Percentiles rank a stretch among this genome's conserved stretches.
These are phyloP conservation scores for Plectranthus barbatus DNA, from an alignment of 257 asterid genomes.

Conservation along the genomic window DNA sequence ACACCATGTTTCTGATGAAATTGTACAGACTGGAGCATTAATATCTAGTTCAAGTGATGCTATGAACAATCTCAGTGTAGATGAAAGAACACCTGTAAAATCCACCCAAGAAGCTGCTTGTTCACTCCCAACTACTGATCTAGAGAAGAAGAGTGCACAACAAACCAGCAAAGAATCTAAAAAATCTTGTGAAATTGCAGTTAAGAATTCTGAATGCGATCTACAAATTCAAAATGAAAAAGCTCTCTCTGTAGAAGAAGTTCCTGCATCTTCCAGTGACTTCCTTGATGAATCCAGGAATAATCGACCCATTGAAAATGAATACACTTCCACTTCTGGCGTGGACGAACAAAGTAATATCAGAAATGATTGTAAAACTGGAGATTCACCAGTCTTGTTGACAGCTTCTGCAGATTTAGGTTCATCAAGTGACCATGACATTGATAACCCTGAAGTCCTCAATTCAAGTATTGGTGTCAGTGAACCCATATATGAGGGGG, in stretches of 20 bases:
- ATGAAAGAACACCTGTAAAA: conserved; percentile 24
- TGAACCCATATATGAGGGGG: conserved; percentile 91
- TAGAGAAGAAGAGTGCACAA: conserved; percentile 13
- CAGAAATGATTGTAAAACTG: conserved; percentile 23
- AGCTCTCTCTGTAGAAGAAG: conserved; percentile 20
- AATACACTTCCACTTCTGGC: conserved; percentile 25
- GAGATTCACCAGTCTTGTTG: conserved; percentile 26
- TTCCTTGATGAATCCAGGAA: conserved; percentile 18
- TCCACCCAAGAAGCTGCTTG: conserved; percentile 21
- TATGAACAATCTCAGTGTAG: conserved; percentile 13
- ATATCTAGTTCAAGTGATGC: conserved; percentile 11
- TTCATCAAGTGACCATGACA: conserved; percentile 27
- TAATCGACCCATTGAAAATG: conserved; percentile 19
- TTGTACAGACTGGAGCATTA: conserved; percentile 20
- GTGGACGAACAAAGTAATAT: conserved; percentile 20
- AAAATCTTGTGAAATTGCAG: conserved; percentile 4
- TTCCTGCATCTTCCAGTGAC: conserved; percentile 24
- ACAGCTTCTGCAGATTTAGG: conserved; percentile 27
- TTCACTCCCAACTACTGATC: conserved; percentile 25
- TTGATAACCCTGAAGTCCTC: conserved; percentile 30
- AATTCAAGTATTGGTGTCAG: conserved; percentile 34
- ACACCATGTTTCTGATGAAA: conserved; percentile 17
- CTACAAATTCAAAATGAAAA: conserved; percentile 16
- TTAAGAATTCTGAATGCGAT: not conserved
- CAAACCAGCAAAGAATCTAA: conserved; percentile 24